Base-by-base conservation (phyloP, 305 asterid species). In the Solanum chacoense region DNA sequence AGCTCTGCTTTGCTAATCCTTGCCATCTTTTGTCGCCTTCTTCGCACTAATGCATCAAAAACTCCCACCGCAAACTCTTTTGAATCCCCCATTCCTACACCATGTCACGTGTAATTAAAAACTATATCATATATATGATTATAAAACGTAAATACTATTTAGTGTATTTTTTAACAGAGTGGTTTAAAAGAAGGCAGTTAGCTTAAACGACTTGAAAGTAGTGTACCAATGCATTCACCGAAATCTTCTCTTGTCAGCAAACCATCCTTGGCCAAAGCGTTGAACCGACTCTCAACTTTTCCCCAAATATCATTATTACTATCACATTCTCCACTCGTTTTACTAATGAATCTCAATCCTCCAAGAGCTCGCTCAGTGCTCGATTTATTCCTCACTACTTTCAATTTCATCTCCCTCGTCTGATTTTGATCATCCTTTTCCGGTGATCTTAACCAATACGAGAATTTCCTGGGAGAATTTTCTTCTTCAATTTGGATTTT, bases 151-250 rank as follows among this genome's bases (percentile, higher is more conserved):
- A 45, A 45, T 5, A 45, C 50, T 40, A 40, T 42, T 40, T 50
- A n/a, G 8, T 22, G 4, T 63, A 22, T 22, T n/a, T 22, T 67
- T 67, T 67, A n/a, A n/a, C 7, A 24, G 31, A 67, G 74, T 67
- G 32, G 74, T 67, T 67, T 32, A 24, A 67, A 67, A 9, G 74
- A 24, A 67, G 74, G 31, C 16, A 5, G 28, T 11, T 11, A 65
- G 29, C n/a, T 55, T n/a, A 55, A 55, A 55, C 24, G 55, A 42
- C 13, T 12, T 24, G 65, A 40, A 28, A 8, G 72, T 55, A 55
- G 1, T 55, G 24, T 85, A 96, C 99, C 99, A 87, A 97, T 96
- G 92, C 99, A 97, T 90, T 97, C 97, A 74, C 96, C 98, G 77
- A 97, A 97, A 86, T 97, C 94, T 83, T 97, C 95, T 90, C 94